Percentiles rank a stretch among this genome's conserved stretches.
These are phyloP conservation scores for Alternaria gansuensis DNA, from an alignment of 2,329 filamentous ascomycete species.

Conservation along the genomic window DNA sequence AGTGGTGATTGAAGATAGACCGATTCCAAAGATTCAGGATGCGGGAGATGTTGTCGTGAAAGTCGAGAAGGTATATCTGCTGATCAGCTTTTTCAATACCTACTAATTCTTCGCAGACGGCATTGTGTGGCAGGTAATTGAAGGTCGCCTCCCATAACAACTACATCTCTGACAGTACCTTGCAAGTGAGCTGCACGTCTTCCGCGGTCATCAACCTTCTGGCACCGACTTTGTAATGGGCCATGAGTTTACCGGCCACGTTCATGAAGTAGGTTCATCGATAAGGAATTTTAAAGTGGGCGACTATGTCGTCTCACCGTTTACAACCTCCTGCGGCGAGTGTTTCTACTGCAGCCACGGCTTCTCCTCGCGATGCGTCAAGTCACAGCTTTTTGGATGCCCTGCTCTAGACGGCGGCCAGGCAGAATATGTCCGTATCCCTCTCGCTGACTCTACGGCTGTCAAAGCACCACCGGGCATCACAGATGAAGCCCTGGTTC, in stretches of 20 bases:
- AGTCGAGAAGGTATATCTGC: constrained; percentile 66
- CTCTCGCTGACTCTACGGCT: constrained; percentile 81
- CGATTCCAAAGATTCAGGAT: constrained; percentile 76
- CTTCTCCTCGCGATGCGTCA: constrained; percentile 78
- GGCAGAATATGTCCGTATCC: constrained; percentile 78
- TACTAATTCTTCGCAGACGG: constrained; percentile 61
- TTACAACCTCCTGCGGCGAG: constrained; percentile 69
- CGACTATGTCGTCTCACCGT: constrained; percentile 82
- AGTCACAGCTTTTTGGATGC: constrained; percentile 75
- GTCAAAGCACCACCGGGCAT: constrained; percentile 76
- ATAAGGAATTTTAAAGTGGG: constrained; percentile 76
- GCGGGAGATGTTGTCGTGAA: constrained; percentile 82
- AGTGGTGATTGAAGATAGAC: constrained; percentile 79
- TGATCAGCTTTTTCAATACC: background rate
- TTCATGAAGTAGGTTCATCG: constrained; percentile 71
- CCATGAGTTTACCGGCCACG: constrained; percentile 85
- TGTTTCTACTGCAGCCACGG: constrained; percentile 88
- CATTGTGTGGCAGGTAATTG: constrained; percentile 82
- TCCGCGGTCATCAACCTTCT: constrained; percentile 79
- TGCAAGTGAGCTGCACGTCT: constrained; percentile 81
- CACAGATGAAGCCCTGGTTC: constrained; percentile 75
- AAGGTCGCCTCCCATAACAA: background rate
- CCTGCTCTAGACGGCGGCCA: constrained; percentile 76
- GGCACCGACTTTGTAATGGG: constrained; percentile 74
- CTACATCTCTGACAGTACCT: constrained; percentile 14